phyloP scores from a whole-genome alignment of 192 early-diverging fungal species.

The Coemansia sp. region DNA sequence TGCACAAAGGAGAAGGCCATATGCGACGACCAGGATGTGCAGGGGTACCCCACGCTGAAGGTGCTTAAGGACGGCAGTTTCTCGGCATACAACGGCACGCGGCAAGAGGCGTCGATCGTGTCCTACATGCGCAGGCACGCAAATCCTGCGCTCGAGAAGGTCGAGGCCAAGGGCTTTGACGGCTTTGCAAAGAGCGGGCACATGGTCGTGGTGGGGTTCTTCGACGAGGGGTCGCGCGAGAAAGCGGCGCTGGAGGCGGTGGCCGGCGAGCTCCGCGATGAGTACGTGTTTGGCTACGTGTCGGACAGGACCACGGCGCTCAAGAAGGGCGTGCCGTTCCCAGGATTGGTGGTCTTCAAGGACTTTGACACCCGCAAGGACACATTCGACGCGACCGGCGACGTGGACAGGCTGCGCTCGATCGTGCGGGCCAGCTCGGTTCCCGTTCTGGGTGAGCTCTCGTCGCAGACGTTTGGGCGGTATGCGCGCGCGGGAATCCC shows the following conservation, averaged over 20 bases:
- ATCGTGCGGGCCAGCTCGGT: slow-evolving; percentile 67
- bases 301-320: slow-evolving; percentile 56
- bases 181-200: slow-evolving; percentile 71
- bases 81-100: slow-evolving; percentile 77
- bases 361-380: slow-evolving; percentile 75
- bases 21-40: slow-evolving; percentile 73
- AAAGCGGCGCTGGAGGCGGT: slow-evolving; percentile 59
- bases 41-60: slow-evolving; percentile 92
- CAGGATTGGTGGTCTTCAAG: slow-evolving; percentile 79
- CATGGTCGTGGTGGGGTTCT: slow-evolving; percentile 82
- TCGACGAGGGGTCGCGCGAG: slow-evolving; percentile 57
- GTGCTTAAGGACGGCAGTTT: slow-evolving; percentile 66
- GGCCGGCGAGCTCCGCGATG: slow-evolving; percentile 77
- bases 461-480: slow-evolving; percentile 75
- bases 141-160: slow-evolving; percentile 69
- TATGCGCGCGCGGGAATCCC: slow-evolving; percentile 83
- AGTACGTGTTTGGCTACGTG: slow-evolving; percentile 79
- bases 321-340: slow-evolving; percentile 53
- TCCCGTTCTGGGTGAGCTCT: slow-evolving; percentile 87
- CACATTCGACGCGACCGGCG: slow-evolving; percentile 56
- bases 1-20: slow-evolving; percentile 81
- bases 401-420: slow-evolving; percentile 54
- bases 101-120: slow-evolving; percentile 82
- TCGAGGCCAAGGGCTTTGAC: slow-evolving; percentile 59
- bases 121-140: slow-evolving; percentile 88